Conservation (phyloP, 2,329 filamentous ascomycete genomes). For the Sphaerulina vaccinii region DNA sequence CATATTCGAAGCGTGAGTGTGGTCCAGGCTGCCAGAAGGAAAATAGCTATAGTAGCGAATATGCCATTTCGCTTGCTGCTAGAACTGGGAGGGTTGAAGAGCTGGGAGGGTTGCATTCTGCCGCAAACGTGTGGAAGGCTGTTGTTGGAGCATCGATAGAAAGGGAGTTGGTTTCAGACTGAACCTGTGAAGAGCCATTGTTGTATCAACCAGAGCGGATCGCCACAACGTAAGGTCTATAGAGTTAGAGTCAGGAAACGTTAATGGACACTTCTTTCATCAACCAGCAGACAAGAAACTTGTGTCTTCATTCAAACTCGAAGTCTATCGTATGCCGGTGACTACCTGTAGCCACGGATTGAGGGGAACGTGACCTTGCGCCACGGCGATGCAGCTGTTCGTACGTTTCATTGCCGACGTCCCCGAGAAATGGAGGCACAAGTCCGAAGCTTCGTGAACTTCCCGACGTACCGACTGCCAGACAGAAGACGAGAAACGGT, state of each 20-base stretch:
- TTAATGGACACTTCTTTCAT: neutral
- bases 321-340: neutral
- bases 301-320: constrained; percentile 2
- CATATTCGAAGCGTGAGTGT: constrained; percentile 42
- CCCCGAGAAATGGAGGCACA: neutral
- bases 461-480: neutral
- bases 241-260: constrained; percentile 5
- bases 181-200: neutral
- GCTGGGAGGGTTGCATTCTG: too few species aligned
- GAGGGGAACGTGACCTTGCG: neutral
- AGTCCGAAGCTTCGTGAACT: neutral
- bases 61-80: constrained; percentile 7
- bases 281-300: too few species aligned
- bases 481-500: neutral
- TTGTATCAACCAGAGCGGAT: neutral
- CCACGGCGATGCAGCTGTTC: neutral
- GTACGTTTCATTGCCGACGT: neutral
- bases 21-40: constrained; percentile 33
- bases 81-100: constrained; percentile 6
- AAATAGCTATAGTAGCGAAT: constrained; percentile 10
- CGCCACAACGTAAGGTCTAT: neutral
- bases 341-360: neutral
- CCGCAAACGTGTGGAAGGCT: neutral
- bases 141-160: neutral
- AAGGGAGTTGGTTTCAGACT: neutral